Evolutionary conservation across 2,329 filamentous ascomycete genomes (phyloP).

Genomic region (Ophiobolus disseminans): DNA sequence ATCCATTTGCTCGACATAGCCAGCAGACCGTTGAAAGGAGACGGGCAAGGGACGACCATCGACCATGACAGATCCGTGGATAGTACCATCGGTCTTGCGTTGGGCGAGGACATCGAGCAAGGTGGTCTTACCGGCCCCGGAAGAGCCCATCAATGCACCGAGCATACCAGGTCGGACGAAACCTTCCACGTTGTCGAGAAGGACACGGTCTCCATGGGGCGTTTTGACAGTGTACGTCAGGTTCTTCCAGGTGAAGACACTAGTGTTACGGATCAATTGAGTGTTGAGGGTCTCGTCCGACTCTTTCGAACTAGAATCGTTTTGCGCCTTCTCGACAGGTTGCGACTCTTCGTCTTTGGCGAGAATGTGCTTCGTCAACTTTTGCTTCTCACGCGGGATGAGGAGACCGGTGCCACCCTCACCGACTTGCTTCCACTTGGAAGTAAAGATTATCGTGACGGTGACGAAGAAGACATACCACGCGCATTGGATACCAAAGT

Average conservation of each 20-base stretch:
- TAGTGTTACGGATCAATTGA: conserved; percentile 66
- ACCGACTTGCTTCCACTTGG: conserved; percentile 62
- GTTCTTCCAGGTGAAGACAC: conserved; percentile 70
- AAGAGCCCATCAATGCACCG: conserved; percentile 47
- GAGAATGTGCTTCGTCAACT: conserved; percentile 21
- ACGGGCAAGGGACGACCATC: conserved; percentile 63
- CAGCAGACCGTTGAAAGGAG: conserved; percentile 31
- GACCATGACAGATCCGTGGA: conserved; percentile 79
- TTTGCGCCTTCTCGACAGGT: conserved; percentile 15
- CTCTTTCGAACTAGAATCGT: background rate
- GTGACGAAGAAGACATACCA: conserved; percentile 54
- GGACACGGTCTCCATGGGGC: conserved; percentile 42
- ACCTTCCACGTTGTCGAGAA: conserved; percentile 60
- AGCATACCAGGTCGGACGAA: conserved; percentile 62
- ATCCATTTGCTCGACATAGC: conserved; percentile 36
- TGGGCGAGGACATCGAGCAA: conserved; percentile 60
- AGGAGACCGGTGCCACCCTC: conserved; percentile 62
- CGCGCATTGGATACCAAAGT: conserved; percentile 53
- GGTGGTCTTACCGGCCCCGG: conserved; percentile 39
- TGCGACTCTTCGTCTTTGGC: conserved; percentile 60
- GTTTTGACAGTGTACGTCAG: conserved; percentile 64
- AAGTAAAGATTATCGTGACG: conserved; percentile 65
- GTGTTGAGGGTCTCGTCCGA: conserved; percentile 28
- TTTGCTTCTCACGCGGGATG: conserved; percentile 59
- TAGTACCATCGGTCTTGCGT: conserved; percentile 81